phyloP scores from a whole-genome alignment of 148 eudicot species.

The Pouteria glomerata region DNA sequence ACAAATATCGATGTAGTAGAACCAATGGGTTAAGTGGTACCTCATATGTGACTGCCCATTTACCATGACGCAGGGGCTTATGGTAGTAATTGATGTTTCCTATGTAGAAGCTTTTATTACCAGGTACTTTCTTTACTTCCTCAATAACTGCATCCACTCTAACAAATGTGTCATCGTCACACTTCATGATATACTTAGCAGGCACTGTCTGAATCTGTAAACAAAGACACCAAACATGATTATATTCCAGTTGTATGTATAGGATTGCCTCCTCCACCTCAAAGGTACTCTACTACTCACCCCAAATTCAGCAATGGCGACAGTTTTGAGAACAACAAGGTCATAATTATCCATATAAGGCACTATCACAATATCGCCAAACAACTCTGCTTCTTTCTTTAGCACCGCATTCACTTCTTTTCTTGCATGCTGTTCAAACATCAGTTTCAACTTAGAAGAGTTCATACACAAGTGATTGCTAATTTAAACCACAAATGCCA shows the following conservation, averaged over 20 bases:
- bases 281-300: constrained; percentile 32
- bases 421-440: constrained; percentile 50
- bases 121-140: constrained; percentile 54
- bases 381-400: constrained; percentile 84
- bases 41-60: constrained; percentile 99
- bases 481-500: neutral
- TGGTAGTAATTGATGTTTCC: constrained; percentile 87
- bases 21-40: constrained; percentile 24
- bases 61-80: constrained; percentile 80
- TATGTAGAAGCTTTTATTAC: constrained; percentile 59
- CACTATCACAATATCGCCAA: constrained; percentile 79
- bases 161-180: constrained; percentile 95
- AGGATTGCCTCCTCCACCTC: neutral
- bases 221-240: neutral
- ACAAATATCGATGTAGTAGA: neutral
- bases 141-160: constrained; percentile 65
- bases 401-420: constrained; percentile 70
- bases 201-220: constrained; percentile 60
- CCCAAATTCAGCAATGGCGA: constrained; percentile 91
- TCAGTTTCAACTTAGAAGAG: neutral
- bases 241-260: neutral
- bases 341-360: constrained; percentile 90
- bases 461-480: neutral
- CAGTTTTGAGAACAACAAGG: constrained; percentile 86
- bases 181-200: constrained; percentile 90